Base-by-base conservation (phyloP, 2,329 filamentous ascomycete species). In the Diaporthe sp. region DNA sequence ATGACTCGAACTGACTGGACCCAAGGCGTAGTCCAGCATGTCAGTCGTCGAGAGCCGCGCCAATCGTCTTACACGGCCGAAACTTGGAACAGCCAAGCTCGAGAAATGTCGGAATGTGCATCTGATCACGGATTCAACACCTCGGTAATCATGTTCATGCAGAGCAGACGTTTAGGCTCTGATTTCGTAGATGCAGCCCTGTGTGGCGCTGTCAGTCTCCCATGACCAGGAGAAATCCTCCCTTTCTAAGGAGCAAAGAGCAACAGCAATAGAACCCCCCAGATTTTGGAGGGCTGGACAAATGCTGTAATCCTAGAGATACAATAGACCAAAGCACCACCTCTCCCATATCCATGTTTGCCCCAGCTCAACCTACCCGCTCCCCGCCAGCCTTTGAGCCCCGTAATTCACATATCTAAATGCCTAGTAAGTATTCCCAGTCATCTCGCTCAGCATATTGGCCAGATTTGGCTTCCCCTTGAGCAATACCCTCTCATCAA, bases 371-470 rank as follows among this genome's bases (percentile, higher is more conserved):
- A 55, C n/a, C 28, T 39, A 37, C n/a, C 58, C 22, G 25, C n/a
- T 49, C n/a, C 51, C 34, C 10, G 8, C n/a, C 31, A 13, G 2
- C 62, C 10, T 42, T 44, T 53, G 15, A 28, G 65, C 25, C n/a
- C 39, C 17, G 19, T 73, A 37, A 13, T 22, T 28, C 17, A 15
- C 28, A n/a, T 25, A 46, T n/a, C 31, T 62, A 55, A 74, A 67
- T 49, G 39, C 70, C 68, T 77, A 79, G 68, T 77, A 79, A 37
- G 72, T 77, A 42, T 81, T 82, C 65, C 81, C 82, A 77, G 82
- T 88, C 84, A 92, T 86, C 78, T 95, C 94, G 84, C 97, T 95
- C 79, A 95, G 87, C 78, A 98, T 92, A 86, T 96, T 93, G 81
- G 91, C 90, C 81, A 96, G 87, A 73, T 97, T 88, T 49, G 92